Base-by-base conservation (phyloP, 768 basidiomycete genomes). In the Leucocoprinus birnbaumii region DNA sequence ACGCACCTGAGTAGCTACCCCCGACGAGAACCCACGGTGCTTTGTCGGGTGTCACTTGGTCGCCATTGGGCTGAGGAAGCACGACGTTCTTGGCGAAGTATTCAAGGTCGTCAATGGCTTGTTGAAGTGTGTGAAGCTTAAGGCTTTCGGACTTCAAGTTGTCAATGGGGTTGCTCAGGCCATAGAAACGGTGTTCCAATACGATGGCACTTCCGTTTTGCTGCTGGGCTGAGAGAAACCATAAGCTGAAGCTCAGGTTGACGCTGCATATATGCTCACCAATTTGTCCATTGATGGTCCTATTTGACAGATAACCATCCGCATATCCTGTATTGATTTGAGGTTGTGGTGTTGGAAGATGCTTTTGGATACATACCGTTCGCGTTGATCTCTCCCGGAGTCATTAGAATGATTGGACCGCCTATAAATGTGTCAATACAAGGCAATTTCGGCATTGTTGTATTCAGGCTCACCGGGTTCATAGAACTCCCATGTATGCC, bases 151-250 rank as follows among this genome's bases (percentile, higher is more conserved):
- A 78, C 31, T 73, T 79, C 24, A 90, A 76, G 64, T 89, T 76
- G 18, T 77, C 71, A 46, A 75, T 77, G 3, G 88, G 88, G 63
- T 88, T 91, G 55, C 87, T 89, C n/a, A 79, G 68, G 13, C 88
- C 88, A 58, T 83, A 89, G 73, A 85, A 91, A 21, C 89, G 78
- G 62, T 90, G 88, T 61, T 90, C 87, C 22, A 89, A 57, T 25
- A 89, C 70, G 58, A 89, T 72, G 4, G 80, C 77, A 16, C 81
- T 81, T 19, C 83, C 87, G 34, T 79, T 79, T 55, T 86, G 74
- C 64, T 84, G 82, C 62, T 86, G 82, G 9, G 86, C 83, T 75
- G 48, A n/a, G 11, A 7, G 19, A 35, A 18, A 11, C 11, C 5
- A 37, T 38, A 11, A 31, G 9, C n/a, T 26, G 45, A 35, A 31